A percentile compares a stretch with the other conserved stretches of the same genome.
These are phyloP conservation scores for Cytospora leucostoma DNA, from an alignment of 2,329 filamentous ascomycete genomes.

Conservation along the genomic window DNA sequence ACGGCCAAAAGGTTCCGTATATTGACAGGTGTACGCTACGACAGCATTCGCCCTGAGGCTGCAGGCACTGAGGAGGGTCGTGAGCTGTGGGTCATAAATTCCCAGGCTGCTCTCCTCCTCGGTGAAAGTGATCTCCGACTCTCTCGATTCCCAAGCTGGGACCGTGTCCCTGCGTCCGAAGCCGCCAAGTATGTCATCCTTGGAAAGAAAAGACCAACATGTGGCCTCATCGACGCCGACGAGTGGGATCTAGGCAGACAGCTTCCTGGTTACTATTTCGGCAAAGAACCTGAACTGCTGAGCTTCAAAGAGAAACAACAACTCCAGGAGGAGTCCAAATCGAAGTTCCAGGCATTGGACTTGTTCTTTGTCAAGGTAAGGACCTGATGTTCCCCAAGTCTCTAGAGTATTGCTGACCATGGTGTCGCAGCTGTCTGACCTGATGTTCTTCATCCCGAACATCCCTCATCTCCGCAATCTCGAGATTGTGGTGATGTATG, in stretches of 20 bases:
- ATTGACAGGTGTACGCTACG: slow-evolving; percentile 63
- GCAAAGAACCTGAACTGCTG: slow-evolving; percentile 47
- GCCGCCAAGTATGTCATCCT: slow-evolving; percentile 62
- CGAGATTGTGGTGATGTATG: slow-evolving; percentile 59
- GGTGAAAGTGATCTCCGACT: slow-evolving; percentile 65
- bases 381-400: neutral
- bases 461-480: slow-evolving; percentile 60
- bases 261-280: slow-evolving; percentile 54
- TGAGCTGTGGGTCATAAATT: slow-evolving; percentile 68
- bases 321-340: slow-evolving; percentile 52
- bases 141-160: slow-evolving; percentile 62
- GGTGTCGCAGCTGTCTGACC: slow-evolving; percentile 55
- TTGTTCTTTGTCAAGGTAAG: slow-evolving; percentile 69
- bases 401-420: slow-evolving; percentile 28
- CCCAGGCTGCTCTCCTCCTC: slow-evolving; percentile 62
- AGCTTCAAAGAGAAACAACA: slow-evolving; percentile 46
- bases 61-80: slow-evolving; percentile 58
- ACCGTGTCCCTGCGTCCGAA: slow-evolving; percentile 52
- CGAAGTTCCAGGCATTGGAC: slow-evolving; percentile 58
- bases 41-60: slow-evolving; percentile 58
- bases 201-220: slow-evolving; percentile 58
- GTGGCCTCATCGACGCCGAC: slow-evolving; percentile 53
- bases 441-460: slow-evolving; percentile 59
- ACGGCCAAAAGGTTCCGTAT: slow-evolving; percentile 57
- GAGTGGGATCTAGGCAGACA: slow-evolving; percentile 56